Conservation (phyloP, 768 basidiomycete genomes). For the Macrolepiota dolichaula region DNA sequence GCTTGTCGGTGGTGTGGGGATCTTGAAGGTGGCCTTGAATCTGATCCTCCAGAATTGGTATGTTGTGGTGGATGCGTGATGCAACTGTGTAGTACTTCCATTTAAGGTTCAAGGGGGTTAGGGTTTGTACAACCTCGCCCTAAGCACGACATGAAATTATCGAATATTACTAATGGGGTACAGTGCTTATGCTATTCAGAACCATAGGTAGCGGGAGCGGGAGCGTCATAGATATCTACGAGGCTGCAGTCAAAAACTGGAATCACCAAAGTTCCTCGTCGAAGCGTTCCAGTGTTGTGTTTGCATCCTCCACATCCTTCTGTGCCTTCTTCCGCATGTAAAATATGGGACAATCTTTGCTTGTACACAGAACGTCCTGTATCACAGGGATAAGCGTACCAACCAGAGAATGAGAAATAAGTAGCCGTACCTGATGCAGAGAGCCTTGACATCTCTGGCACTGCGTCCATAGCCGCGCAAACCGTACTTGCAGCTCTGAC, state of each 20-base stretch:
- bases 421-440: constrained; percentile 71
- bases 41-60: not conserved
- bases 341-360: constrained; percentile 98
- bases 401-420: not conserved
- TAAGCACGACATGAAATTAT: no score
- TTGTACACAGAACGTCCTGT: constrained; percentile 94
- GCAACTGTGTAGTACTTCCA: constrained; percentile 30
- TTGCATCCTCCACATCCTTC: constrained; percentile 92
- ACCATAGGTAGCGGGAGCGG: no score
- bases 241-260: not conserved
- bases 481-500: constrained; percentile 84
- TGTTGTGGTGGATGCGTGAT: not conserved
- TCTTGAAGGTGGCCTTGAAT: constrained; percentile 12
- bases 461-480: constrained; percentile 96
- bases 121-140: not conserved
- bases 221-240: not conserved
- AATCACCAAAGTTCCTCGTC: constrained; percentile 68
- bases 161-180: no score
- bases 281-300: constrained; percentile 78
- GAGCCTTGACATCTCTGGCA: constrained; percentile 99
- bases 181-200: no score
- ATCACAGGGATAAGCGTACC: not conserved
- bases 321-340: constrained; percentile 99
- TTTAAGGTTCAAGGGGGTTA: constrained; percentile 16
- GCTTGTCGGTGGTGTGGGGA: constrained; percentile 20